phyloP scores from a whole-genome alignment of 495 filamentous ascomycete genomes.

The Penicillium riverlandense region DNA sequence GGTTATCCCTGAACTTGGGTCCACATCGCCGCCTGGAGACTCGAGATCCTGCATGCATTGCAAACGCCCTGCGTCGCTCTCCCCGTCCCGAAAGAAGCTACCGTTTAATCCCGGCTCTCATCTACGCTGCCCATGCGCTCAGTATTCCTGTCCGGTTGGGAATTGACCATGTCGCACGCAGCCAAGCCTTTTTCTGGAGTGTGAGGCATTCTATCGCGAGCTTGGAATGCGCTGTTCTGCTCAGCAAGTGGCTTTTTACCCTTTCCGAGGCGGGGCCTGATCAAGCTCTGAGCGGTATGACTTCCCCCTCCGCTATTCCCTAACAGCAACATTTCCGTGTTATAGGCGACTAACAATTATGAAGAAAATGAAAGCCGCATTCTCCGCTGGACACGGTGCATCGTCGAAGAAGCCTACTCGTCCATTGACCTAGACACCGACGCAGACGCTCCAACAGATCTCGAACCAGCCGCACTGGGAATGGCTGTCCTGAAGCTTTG shows the following conservation, averaged over 20 bases:
- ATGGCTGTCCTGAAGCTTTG: conserved; percentile 28
- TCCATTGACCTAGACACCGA: conserved; percentile 29
- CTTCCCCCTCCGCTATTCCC: not conserved
- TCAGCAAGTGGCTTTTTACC: conserved; percentile 43
- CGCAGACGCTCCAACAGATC: conserved; percentile 15
- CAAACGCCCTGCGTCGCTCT: conserved; percentile 22
- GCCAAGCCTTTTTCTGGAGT: conserved; percentile 43
- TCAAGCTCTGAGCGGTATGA: conserved; percentile 26
- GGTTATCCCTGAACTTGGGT: conserved; percentile 29
- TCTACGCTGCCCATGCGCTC: conserved; percentile 33
- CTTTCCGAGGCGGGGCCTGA: conserved; percentile 22
- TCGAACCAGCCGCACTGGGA: conserved; percentile 22
- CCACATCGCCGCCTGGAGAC: conserved; percentile 31
- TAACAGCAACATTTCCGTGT: not conserved
- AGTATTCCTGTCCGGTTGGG: conserved; percentile 33
- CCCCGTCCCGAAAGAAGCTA: conserved; percentile 30
- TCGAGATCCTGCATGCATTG: conserved; percentile 28
- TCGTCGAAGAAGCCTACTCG: conserved; percentile 31
- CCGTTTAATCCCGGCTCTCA: conserved; percentile 29
- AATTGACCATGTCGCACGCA: conserved; percentile 37
- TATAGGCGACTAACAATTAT: not conserved
- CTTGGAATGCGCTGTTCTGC: conserved; percentile 40
- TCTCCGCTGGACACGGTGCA: conserved; percentile 29
- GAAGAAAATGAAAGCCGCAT: conserved; percentile 32
- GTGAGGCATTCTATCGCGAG: conserved; percentile 41